Evolutionary conservation across 352 stramenopile species (phyloP), one percentile per base, ranked within the genome.

Genomic region (Phytopythium mirpurense): DNA sequence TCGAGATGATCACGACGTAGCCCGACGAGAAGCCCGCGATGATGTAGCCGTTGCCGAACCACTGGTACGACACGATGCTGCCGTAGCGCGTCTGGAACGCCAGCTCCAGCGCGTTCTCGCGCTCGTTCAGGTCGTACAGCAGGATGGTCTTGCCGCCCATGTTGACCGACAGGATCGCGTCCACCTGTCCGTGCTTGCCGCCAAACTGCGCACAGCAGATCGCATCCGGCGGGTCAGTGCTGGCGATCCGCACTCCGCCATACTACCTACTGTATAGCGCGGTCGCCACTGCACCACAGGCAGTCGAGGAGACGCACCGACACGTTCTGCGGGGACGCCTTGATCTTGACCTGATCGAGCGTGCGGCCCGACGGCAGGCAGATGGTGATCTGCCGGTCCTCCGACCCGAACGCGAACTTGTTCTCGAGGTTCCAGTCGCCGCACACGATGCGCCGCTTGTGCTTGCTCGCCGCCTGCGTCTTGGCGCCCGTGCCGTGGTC

Each of bases 1-100:
- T 96, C 6, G 87, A 96, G 48, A 97, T 94, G 55, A 95, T 87
- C 51, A 97, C 80, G 37, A 98, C 74, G 56, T 92, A 96, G 7
- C 91, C 91, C 8, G 76, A 88, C 18, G 80, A 92, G 60, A 98
- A 98, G 4, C 88, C 92, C 1, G 93, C 77, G 41, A 97, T 81
- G 54, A 97, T 82, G 60, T 93, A 93, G 16, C 81, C 79, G 44
- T 96, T 90, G 29, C 83, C 86, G 57, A 97, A 96, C 87, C 86
- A 97, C 52, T 86, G 58, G 57, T 97, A 95, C 46, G 73, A 64
- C 41, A 97, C 77, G 56, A 98, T 90, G 59, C 71, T 90, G 35
- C 87, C 91, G 59, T 97, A 97, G 54, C 82, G 75, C 26, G 75
- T 62, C 54, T 96, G 82, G 64, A 98, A 98, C 18, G 86, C 86